Evolutionary conservation across 768 basidiomycete genomes (phyloP).

Genomic region (Tulasnella sp.): DNA sequence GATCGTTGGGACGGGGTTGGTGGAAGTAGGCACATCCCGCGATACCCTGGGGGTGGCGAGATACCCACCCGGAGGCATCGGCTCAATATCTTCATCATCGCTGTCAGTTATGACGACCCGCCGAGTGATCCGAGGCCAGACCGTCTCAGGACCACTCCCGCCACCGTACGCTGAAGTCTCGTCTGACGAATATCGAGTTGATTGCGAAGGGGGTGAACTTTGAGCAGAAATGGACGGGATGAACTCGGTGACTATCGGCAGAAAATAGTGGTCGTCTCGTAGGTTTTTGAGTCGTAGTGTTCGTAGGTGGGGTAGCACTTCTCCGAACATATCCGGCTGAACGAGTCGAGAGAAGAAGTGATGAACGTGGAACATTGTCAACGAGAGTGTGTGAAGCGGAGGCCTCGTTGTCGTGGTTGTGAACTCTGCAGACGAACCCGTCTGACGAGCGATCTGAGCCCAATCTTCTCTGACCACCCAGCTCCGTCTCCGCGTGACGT

Average conservation of each 20-base stretch:
- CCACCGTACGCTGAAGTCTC: too few species aligned
- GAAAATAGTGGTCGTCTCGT: background rate
- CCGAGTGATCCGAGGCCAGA: too few species aligned
- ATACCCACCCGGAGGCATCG: too few species aligned
- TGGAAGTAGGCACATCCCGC: too few species aligned
- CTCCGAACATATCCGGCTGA: conserved; percentile 4
- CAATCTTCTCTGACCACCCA: conserved; percentile 3
- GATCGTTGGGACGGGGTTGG: too few species aligned
- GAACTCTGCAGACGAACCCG: background rate
- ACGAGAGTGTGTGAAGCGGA: background rate
- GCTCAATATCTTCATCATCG: too few species aligned
- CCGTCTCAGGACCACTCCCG: too few species aligned
- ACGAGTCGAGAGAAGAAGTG: background rate
- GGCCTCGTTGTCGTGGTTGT: background rate
- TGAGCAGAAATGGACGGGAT: background rate
- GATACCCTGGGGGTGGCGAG: too few species aligned
- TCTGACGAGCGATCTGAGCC: background rate
- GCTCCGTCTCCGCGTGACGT: background rate
- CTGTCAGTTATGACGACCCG: too few species aligned
- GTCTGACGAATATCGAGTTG: too few species aligned
- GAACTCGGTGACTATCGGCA: background rate
- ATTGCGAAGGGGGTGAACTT: too few species aligned
- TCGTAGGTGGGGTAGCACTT: background rate
- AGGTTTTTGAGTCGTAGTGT: background rate
- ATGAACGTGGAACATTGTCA: background rate